Evolutionary conservation across 257 asterid genomes (phyloP).

Genomic region (Jacaranda mimosifolia): DNA sequence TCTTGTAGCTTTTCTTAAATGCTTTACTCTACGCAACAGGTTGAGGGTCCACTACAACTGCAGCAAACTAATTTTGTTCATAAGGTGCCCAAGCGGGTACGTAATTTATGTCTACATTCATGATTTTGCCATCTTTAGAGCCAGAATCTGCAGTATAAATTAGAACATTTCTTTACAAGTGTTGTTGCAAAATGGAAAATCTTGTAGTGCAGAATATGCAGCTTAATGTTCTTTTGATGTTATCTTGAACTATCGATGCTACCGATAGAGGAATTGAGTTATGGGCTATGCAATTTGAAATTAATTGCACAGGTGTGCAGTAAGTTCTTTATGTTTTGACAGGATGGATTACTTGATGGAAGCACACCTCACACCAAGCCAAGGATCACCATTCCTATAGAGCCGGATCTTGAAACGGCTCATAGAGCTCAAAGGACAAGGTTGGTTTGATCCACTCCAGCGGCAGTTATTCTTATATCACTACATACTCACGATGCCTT

Average conservation of each 20-base stretch:
- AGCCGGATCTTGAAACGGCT: conserved; percentile 86
- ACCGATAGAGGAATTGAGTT: conserved; percentile 7
- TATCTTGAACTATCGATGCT: conserved; percentile 8
- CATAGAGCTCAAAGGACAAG: conserved; percentile 78
- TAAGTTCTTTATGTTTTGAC: conserved; percentile 39
- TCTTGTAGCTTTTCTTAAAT: conserved; percentile 26
- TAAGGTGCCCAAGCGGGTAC: conserved; percentile 80
- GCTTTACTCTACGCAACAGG: conserved; percentile 52
- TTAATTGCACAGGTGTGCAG: neutral
- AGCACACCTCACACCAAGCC: conserved; percentile 49
- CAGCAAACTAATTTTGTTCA: conserved; percentile 75
- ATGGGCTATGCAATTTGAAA: neutral
- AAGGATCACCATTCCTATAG: conserved; percentile 81
- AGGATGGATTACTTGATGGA: conserved; percentile 66
- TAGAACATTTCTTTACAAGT: neutral
- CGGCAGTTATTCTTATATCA: conserved; percentile 19
- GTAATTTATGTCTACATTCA: conserved; percentile 32
- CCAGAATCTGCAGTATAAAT: neutral
- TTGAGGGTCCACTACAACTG: conserved; percentile 66
- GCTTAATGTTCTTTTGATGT: neutral
- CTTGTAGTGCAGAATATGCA: neutral
- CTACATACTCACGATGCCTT: conserved; percentile 1
- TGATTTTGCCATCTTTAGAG: neutral
- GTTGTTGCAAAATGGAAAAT: neutral
- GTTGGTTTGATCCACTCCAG: conserved; percentile 41